Evolutionary conservation across 306 rosid genomes (phyloP).

Genomic region (Luffa acutangula): DNA sequence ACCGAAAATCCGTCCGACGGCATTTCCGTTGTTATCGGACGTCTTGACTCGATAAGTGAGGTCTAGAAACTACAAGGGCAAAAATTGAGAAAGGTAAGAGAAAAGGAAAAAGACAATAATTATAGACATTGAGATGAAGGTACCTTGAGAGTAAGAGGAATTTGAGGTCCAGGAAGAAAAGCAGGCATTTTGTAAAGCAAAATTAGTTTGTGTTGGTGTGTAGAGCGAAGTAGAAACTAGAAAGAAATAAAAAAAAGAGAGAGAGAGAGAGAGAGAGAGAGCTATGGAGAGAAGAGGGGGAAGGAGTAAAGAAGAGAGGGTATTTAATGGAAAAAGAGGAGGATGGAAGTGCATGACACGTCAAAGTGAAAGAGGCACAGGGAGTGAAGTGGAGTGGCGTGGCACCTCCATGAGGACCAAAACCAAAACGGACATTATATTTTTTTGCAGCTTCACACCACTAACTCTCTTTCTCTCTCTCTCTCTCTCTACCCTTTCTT

Average conservation of each 20-base stretch:
- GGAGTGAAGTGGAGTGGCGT: slow-evolving; percentile 29
- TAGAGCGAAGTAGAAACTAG: too few species aligned
- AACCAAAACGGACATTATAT: slow-evolving; percentile 7
- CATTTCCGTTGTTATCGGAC: slow-evolving; percentile 22
- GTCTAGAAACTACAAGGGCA: slow-evolving; percentile 45
- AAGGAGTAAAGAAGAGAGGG: slow-evolving; percentile 15
- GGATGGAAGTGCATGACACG: slow-evolving; percentile 35
- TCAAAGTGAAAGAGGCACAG: slow-evolving; percentile 29
- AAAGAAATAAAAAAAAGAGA: slow-evolving; percentile 6
- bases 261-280: slow-evolving; percentile 10
- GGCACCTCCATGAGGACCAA: slow-evolving; percentile 21
- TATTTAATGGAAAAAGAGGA: slow-evolving; percentile 36
- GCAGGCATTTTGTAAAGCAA: slow-evolving; percentile 4
- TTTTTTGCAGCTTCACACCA: not conserved
- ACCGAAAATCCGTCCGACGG: slow-evolving; percentile 22
- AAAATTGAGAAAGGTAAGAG: too few species aligned
- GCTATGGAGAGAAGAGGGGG: slow-evolving; percentile 2
- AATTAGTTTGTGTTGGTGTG: too few species aligned
- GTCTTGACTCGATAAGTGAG: slow-evolving; percentile 45
- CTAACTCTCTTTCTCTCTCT: not conserved
- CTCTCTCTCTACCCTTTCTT: not conserved
- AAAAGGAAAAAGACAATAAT: too few species aligned
- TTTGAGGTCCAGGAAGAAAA: not conserved
- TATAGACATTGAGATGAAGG: not conserved
- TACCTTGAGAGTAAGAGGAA: slow-evolving; percentile 80